Evolutionary conservation across 73 alveolate genomes (phyloP).

Genomic region (Paramecium primaurelia): DNA sequence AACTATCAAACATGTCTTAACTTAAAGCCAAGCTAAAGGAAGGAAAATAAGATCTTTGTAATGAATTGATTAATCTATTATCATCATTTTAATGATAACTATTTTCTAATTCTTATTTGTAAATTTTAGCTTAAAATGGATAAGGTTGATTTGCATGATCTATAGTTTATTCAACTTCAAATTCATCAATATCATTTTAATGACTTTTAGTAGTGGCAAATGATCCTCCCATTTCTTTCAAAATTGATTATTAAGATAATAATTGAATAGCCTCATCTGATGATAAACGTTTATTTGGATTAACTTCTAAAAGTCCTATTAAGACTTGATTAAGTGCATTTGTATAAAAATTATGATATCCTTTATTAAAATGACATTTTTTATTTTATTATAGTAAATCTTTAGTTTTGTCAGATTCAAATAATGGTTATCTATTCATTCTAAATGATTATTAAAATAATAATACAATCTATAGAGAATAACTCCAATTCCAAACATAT

Average conservation of each 20-base stretch:
- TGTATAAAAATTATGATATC: background rate
- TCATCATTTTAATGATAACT: slow-evolving; percentile 18
- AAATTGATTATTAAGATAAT: background rate
- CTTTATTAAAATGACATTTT: background rate
- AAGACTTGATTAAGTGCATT: background rate
- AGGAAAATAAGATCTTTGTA: background rate
- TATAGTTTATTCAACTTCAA: background rate
- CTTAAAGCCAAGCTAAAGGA: background rate
- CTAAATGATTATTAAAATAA: background rate
- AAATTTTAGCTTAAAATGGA: background rate
- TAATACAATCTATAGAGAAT: slow-evolving; percentile 11
- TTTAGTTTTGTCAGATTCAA: slow-evolving; percentile 50
- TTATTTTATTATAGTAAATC: background rate
- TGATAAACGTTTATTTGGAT: background rate
- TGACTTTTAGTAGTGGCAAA: background rate
- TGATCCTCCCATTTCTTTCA: background rate
- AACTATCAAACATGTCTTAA: background rate
- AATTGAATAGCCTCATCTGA: background rate
- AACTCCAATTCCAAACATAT: slow-evolving; percentile 33
- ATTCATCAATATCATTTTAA: background rate
- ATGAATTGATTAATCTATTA: background rate
- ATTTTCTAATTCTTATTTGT: background rate
- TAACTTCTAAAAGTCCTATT: background rate
- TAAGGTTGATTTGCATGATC: slow-evolving; percentile 3
- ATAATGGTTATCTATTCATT: background rate